Base-by-base conservation (phyloP, 495 filamentous ascomycete genomes). In the Hyaloscypha finlandica region DNA sequence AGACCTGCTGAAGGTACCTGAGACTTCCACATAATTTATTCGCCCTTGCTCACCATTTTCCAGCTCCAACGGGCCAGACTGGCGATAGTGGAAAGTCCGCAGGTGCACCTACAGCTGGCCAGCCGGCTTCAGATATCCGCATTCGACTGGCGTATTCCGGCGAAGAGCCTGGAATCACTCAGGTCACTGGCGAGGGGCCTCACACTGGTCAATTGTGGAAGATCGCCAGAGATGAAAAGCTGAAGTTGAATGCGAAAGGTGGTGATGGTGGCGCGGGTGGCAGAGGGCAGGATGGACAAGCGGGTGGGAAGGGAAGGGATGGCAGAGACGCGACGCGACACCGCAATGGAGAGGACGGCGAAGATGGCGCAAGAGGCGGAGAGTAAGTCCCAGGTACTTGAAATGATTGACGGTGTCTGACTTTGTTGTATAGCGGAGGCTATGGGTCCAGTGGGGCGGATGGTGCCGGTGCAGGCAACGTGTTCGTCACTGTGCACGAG, bases 211-310 rank as follows among this genome's bases (percentile, higher is more conserved):
- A 67, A 45, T 58, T 51, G 12, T 77, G 74, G 74, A 70, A 75
- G 31, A 63, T 78, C 45, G 62, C 67, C 19, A 39, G 64, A 9
- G 71, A 73, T 58, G 68, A 72, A 31, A 70, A 61, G 6, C 11
- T 77, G 6, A 68, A 69, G 42, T 62, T 77, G 54, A 76, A 75
- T 30, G 70, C 68, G 2, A 68, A 73, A 37, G 75, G 76, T 2
- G 77, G 77, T 6, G 72, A 71, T 45, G 79, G 79, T 9, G 79
- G 78, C 1, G 70, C 68, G 29, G 78, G 78, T 19, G 77, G 73
- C 2, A 57, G 74, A 22, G 79, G 79, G 14, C 63, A 74, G 14
- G 72, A 77, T 61, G 79, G 77, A 1, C 71, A 73, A 32, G 65
- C 65, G 25, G 76, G 75, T 25, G 75, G 75, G 2, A 14, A n/a